Evolutionary conservation across 192 early-diverging fungal genomes (phyloP), one percentile per base, ranked within the genome.

Genomic region (Coemansia sp.): DNA sequence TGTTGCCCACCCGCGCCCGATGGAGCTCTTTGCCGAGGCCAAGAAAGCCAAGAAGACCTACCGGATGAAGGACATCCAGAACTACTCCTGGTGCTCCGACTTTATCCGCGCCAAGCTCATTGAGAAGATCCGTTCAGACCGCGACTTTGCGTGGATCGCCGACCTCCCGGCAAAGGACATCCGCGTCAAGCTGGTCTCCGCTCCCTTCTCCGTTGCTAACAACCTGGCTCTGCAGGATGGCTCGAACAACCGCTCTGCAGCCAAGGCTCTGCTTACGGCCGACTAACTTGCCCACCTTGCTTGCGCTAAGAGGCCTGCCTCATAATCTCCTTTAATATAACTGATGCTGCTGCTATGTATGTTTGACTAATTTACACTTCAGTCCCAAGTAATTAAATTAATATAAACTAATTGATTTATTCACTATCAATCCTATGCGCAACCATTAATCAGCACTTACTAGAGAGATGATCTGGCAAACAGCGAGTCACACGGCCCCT

Each of bases 31-130:
- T 28, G 51, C 40, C 33, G 46, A 45, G 4, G 70, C 63, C 15
- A 50, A 47, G 33, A 39, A 33, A n/a, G 20, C 50, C 33, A 73
- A 58, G 50, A 58, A 53, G 46, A 58, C 60, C 40, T 73, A 61
- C 58, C 53, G 45, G 29, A 49, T 66, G 48, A 50, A 49, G 24
- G 23, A 45, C 10, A 66, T 73, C 30, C 46, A 50, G 27, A 41
- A 53, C 33, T 73, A 61, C 20, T 54, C 62, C 9, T 73, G 70
- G 70, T 66, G 63, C 26, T 24, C 59, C 10, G 63, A 73, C 20
- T 66, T 61, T 28, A 50, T 73, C 6, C 63, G 62, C 30, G 54
- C 47, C 10, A 48, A 60, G 45, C 58, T 73, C 14, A 20, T 73
- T 5, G 49, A 57, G n/a, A 35, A 38, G 15, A 55, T 46, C 14